Evolutionary conservation across 2,329 filamentous ascomycete species (phyloP), one percentile per base, ranked within the genome.

Genomic region (Podosphaera fusca): DNA sequence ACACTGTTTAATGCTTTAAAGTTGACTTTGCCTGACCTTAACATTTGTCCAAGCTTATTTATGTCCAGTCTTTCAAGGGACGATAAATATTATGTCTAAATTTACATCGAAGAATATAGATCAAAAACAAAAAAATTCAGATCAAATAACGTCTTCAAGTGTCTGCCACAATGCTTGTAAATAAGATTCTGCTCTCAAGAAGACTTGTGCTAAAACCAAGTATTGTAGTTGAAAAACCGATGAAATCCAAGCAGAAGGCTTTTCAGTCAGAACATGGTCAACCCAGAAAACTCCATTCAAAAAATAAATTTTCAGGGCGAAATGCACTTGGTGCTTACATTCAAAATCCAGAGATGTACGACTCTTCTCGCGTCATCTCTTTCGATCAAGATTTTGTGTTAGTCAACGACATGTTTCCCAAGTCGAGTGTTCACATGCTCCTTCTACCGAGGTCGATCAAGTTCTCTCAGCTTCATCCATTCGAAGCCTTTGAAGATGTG

Each of bases 381-480:
- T 73, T 81, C 68, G 78, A 79, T 61, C 73, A 78, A n/a, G 71
- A 80, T 59, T 87, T 84, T 62, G 85, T 89, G 55, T 77, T 81
- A 29, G 85, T 96, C 67, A 76, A 82, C 63, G 92, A 98, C 71
- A 73, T 80, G 60, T 98, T 80, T 67, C 89, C 92, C 7, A 98
- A 96, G 69, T 79, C 85, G 2, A 80, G 78, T 2, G 74, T 95
- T 3, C 92, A 98, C 71, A 75, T 87, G 1, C 84, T 98, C 2
- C 78, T 96, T n/a, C 79, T 96, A 4, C 87, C 89, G 5, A 84
- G 89, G 55, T 78, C 84, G 46, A 66, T 73, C 0, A 64, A 67
- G 2, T 78, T 81, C 65, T 79, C 75, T 63, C 70, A 74, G 4
- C 71, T 80, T 9, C 84, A 94, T 63, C 89, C 90, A 0, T 83